Evolutionary conservation across 2,329 filamentous ascomycete genomes (phyloP), one percentile per base, ranked within the genome.

Genomic region (Alternaria sp.): DNA sequence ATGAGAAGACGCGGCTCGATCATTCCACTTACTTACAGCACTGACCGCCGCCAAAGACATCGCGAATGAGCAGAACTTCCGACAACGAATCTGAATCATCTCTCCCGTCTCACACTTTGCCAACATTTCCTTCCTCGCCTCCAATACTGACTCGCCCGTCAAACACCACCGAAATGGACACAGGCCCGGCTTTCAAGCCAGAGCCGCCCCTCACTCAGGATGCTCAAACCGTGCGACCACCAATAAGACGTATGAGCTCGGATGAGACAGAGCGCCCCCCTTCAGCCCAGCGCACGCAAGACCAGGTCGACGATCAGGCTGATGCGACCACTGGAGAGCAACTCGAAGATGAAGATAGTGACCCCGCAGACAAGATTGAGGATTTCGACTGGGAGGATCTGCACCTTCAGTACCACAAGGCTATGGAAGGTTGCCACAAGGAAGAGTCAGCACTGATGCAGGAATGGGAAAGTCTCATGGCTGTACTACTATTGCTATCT

Each of bases 301-400:
- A 63, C 17, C 54, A 59, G 24, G 26, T 45, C 28, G 58, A 62
- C 7, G 58, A 69, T 7, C 52, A 62, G 5, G 39, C 58, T 7
- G 54, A 65, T 21, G 23, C 42, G 4, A 51, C 58, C 9, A 51
- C 58, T 26, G 56, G 60, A 6, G 56, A 58, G 13, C 56, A 55
- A 11, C 44, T 44, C 13, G 62, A 65, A n/a, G 56, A 68, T 1
- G 66, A 70, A 5, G 66, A 72, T 9, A 31, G 52, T 14, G 71
- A 75, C 24, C 73, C 75, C 8, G 71, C 69, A 5, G 60, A 70
- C 8, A 54, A 57, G 28, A 70, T 91, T 60, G 77, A 80, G 44
- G 53, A 79, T 71, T 92, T 91, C 70, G 86, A 93, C 77, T 97
- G 93, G 93, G 81, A 88, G 3, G 84, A 89, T n/a, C 88, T 97